Evolutionary conservation across 2,329 filamentous ascomycete species (phyloP).

Genomic region (Pseudogymnoascus sp.): DNA sequence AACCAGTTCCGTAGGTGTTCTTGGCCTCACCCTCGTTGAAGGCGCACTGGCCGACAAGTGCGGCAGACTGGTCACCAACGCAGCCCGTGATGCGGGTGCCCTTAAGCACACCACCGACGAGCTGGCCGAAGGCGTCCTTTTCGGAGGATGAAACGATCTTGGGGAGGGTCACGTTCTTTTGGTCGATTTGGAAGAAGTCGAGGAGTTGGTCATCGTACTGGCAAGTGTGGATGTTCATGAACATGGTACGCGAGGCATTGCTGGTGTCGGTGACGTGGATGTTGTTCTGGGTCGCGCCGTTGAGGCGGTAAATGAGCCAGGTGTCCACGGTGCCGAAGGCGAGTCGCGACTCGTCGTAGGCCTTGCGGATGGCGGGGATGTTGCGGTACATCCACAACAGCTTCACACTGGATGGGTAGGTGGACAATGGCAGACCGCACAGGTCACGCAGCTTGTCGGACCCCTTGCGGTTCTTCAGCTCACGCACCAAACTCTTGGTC

Average conservation of each 20-base stretch:
- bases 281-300: slow-evolving; percentile 59
- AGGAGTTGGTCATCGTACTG: slow-evolving; percentile 68
- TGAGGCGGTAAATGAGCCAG: slow-evolving; percentile 74
- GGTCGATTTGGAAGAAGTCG: slow-evolving; percentile 67
- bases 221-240: slow-evolving; percentile 72
- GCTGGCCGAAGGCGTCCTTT: slow-evolving; percentile 56
- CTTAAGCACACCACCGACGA: slow-evolving; percentile 55
- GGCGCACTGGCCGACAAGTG: slow-evolving; percentile 71
- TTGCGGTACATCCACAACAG: slow-evolving; percentile 71
- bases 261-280: slow-evolving; percentile 70
- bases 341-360: slow-evolving; percentile 64
- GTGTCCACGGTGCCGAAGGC: slow-evolving; percentile 76
- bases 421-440: slow-evolving; percentile 72
- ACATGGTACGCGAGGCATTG: slow-evolving; percentile 82
- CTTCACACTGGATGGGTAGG: slow-evolving; percentile 74
- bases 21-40: slow-evolving; percentile 71
- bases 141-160: slow-evolving; percentile 71
- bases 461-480: slow-evolving; percentile 60
- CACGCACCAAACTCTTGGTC: slow-evolving; percentile 62
- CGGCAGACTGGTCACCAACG: slow-evolving; percentile 74
- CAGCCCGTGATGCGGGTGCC: slow-evolving; percentile 68
- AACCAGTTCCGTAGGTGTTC: slow-evolving; percentile 82
- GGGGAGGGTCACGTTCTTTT: slow-evolving; percentile 63
- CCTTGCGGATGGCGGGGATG: slow-evolving; percentile 56
- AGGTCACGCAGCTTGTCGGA: slow-evolving; percentile 59